phyloP scores from a whole-genome alignment of 495 filamentous ascomycete species.

The Neurospora africana region DNA sequence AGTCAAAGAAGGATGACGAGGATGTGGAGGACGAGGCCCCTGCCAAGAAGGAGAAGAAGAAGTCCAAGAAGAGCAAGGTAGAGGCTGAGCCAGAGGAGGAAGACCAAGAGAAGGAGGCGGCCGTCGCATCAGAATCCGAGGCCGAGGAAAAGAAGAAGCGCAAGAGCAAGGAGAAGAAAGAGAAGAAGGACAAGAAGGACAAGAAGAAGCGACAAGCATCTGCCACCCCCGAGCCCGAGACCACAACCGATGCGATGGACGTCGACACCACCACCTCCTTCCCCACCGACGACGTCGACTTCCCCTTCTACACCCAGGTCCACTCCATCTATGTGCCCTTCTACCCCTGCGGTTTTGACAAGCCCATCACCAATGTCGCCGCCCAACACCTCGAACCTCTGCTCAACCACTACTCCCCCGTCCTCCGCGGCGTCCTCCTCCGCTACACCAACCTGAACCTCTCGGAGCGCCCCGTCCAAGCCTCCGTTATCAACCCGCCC shows the following conservation, averaged over 20 bases:
- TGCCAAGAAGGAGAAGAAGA: slow-evolving; percentile 14
- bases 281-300: slow-evolving; percentile 11
- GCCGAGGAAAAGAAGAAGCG: slow-evolving; percentile 13
- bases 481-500: slow-evolving; percentile 18
- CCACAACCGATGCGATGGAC: slow-evolving; percentile 15
- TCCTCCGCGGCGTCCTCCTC: slow-evolving; percentile 34
- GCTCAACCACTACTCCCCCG: slow-evolving; percentile 35
- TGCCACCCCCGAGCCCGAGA: slow-evolving; percentile 5
- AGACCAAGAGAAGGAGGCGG: slow-evolving; percentile 4
- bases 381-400: slow-evolving; percentile 36
- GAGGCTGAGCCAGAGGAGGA: slow-evolving; percentile 1
- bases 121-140: neutral
- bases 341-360: slow-evolving; percentile 34
- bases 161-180: slow-evolving; percentile 15
- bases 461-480: slow-evolving; percentile 30
- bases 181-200: slow-evolving; percentile 9
- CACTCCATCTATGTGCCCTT: slow-evolving; percentile 39
- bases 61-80: slow-evolving; percentile 17
- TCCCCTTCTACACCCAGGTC: slow-evolving; percentile 39
- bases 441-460: slow-evolving; percentile 36
- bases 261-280: slow-evolving; percentile 6
- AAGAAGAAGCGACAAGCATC: slow-evolving; percentile 6
- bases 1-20: slow-evolving; percentile 3
- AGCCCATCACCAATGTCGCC: slow-evolving; percentile 32
- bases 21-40: neutral